These are phyloP conservation scores for Aquilaria sinensis DNA, from an alignment of 345 rosid genomes.

Conservation along the genomic window DNA sequence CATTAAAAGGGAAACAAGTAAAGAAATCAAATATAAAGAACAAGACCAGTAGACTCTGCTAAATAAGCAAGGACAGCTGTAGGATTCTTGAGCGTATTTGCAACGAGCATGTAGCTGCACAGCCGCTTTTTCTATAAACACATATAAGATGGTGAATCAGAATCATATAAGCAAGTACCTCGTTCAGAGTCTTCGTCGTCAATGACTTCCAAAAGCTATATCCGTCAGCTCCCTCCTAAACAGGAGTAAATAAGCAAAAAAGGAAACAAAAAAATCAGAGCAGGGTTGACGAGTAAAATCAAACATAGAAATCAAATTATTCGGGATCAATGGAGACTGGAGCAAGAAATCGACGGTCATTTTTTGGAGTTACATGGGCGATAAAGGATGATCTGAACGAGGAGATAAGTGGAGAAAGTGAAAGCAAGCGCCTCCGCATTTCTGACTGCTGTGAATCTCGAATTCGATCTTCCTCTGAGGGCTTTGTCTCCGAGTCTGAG, in stretches of 20 bases:
- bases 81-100: background rate
- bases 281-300: background rate
- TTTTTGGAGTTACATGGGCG: slow-evolving; percentile 30
- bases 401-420: slow-evolving; percentile 47
- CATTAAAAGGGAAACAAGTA: background rate
- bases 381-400: slow-evolving; percentile 36
- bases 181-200: slow-evolving; percentile 27
- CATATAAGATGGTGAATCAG: background rate
- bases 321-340: background rate
- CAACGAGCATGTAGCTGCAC: background rate
- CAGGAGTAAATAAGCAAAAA: background rate
- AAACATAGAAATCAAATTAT: background rate
- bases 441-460: slow-evolving; percentile 3
- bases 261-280: background rate
- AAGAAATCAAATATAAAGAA: background rate
- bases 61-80: background rate
- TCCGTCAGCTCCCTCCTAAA: slow-evolving; percentile 33
- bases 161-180: slow-evolving; percentile 27
- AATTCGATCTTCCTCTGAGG: slow-evolving; percentile 2
- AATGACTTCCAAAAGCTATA: slow-evolving; percentile 32
- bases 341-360: background rate
- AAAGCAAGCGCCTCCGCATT: slow-evolving; percentile 83
- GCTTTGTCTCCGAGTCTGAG: slow-evolving; percentile 3
- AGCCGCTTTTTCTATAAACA: background rate
- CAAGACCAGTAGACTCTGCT: background rate